Percentiles rank a stretch among this genome's conserved stretches.
These are phyloP conservation scores for Verticillium isaacii DNA, from an alignment of 2,329 filamentous ascomycete species.

Conservation along the genomic window DNA sequence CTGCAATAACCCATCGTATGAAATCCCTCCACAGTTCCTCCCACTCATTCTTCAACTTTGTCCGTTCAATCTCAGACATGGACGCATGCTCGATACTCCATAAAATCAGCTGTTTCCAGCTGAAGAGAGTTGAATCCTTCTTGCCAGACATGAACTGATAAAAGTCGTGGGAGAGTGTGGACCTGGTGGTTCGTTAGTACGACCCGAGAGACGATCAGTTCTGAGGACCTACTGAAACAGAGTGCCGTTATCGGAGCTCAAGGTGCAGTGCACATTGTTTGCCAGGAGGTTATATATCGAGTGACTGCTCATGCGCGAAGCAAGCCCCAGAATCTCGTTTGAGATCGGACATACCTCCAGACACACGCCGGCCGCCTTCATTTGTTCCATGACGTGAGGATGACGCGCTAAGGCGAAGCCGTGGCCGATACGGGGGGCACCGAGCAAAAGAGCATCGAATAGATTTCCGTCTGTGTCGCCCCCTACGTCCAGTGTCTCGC, in stretches of 20 bases:
- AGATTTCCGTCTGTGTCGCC: constrained; percentile 63
- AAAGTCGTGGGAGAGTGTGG: constrained; percentile 69
- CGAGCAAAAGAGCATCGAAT: constrained; percentile 61
- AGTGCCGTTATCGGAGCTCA: constrained; percentile 72
- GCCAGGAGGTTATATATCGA: constrained; percentile 63
- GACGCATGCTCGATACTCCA: too few relatives aligned
- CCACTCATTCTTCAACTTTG: too few relatives aligned
- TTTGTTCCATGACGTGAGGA: constrained; percentile 59
- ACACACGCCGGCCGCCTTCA: constrained; percentile 58
- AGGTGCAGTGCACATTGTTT: constrained; percentile 66
- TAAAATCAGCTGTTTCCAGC: too few relatives aligned
- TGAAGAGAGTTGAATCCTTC: too few relatives aligned
- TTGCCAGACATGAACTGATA: too few relatives aligned
- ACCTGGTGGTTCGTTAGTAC: constrained; percentile 37
- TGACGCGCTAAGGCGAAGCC: constrained; percentile 67
- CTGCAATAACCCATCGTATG: too few relatives aligned
- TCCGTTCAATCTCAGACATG: too few relatives aligned
- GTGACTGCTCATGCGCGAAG: constrained; percentile 60
- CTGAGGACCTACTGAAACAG: constrained; percentile 53
- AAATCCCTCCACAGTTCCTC: too few relatives aligned
- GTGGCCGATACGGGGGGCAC: constrained; percentile 67
- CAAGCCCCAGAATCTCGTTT: constrained; percentile 70
- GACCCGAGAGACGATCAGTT: neutral
- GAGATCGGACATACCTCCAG: constrained; percentile 76
- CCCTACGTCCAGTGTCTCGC: constrained; percentile 66